These are phyloP conservation scores for Porosira glacialis DNA, from an alignment of 352 stramenopile species.

Conservation along the genomic window DNA sequence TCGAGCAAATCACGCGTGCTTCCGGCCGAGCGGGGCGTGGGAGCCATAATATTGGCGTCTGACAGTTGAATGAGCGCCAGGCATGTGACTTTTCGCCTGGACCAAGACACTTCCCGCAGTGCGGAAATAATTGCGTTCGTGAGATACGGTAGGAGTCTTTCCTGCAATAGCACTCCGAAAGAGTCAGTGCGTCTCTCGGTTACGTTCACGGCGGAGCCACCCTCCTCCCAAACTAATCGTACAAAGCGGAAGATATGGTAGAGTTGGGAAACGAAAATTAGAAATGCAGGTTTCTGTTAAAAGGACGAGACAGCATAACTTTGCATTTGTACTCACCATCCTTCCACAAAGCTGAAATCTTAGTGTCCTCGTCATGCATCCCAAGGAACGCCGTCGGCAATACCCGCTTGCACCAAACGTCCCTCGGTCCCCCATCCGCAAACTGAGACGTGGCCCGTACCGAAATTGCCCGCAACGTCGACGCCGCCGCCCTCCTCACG, in stretches of 20 bases:
- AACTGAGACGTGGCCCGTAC: slow-evolving; percentile 68
- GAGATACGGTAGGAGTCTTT: slow-evolving; percentile 65
- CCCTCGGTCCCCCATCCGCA: slow-evolving; percentile 59
- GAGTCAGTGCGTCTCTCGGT: slow-evolving; percentile 23
- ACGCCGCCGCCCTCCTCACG: slow-evolving; percentile 55
- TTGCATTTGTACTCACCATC: slow-evolving; percentile 39
- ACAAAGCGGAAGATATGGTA: not conserved
- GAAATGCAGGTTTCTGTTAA: too few relatives aligned
- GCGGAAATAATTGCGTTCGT: slow-evolving; percentile 49
- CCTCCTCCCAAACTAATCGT: slow-evolving; percentile 74
- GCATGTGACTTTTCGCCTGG: slow-evolving; percentile 51
- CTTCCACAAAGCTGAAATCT: slow-evolving; percentile 61
- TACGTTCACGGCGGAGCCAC: slow-evolving; percentile 37
- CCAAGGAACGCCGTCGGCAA: slow-evolving; percentile 74
- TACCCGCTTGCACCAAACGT: slow-evolving; percentile 71
- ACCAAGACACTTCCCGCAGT: slow-evolving; percentile 67
- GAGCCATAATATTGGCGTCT: slow-evolving; percentile 63
- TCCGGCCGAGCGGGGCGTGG: slow-evolving; percentile 38
- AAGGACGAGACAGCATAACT: too few relatives aligned
- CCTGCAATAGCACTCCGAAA: slow-evolving; percentile 60
- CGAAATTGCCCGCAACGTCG: slow-evolving; percentile 69
- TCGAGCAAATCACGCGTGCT: slow-evolving; percentile 7
- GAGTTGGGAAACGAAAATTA: not conserved
- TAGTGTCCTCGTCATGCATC: slow-evolving; percentile 65
- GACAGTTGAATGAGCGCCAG: slow-evolving; percentile 55